phyloP scores from a whole-genome alignment of 1,284 basidiomycete genomes.

The Ustilago vetiveriae region DNA sequence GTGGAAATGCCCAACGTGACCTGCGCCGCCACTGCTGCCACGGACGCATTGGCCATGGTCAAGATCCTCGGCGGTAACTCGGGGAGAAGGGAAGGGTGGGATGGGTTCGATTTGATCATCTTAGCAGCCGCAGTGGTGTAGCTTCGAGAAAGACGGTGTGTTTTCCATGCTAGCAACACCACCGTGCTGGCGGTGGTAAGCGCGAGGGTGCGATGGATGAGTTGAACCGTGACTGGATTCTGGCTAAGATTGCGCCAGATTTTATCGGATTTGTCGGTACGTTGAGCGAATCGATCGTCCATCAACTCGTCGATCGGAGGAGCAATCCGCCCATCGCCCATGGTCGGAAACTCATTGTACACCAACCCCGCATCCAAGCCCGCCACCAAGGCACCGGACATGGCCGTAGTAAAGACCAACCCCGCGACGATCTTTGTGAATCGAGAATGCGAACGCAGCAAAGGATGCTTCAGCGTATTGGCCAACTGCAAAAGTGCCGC shows the following conservation, averaged over 20 bases:
- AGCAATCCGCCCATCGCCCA: slow-evolving; percentile 82
- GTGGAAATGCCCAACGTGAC: slow-evolving; percentile 90
- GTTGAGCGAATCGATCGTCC: slow-evolving; percentile 71
- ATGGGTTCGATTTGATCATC: neutral
- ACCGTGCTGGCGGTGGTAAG: slow-evolving; percentile 54
- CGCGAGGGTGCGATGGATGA: slow-evolving; percentile 90
- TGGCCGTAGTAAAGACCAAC: slow-evolving; percentile 73
- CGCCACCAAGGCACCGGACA: slow-evolving; percentile 96
- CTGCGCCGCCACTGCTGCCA: slow-evolving; percentile 85
- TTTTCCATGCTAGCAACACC: slow-evolving; percentile 18
- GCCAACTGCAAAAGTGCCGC: slow-evolving; percentile 22
- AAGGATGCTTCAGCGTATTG: slow-evolving; percentile 44
- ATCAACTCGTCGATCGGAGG: slow-evolving; percentile 88
- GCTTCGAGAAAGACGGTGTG: slow-evolving; percentile 72
- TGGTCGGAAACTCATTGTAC: slow-evolving; percentile 97
- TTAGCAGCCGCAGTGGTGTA: slow-evolving; percentile 6
- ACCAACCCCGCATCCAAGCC: slow-evolving; percentile 94
- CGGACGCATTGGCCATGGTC: slow-evolving; percentile 75
- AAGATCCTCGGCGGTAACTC: slow-evolving; percentile 79
- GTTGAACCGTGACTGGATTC: slow-evolving; percentile 97
- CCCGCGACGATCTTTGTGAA: slow-evolving; percentile 46
- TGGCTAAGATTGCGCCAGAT: slow-evolving; percentile 91
- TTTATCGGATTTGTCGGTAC: slow-evolving; percentile 71
- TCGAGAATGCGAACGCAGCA: slow-evolving; percentile 43
- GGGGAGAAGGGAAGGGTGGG: slow-evolving; percentile 71